phyloP scores from a whole-genome alignment of 306 rosid genomes.

The Glycine tomentella region DNA sequence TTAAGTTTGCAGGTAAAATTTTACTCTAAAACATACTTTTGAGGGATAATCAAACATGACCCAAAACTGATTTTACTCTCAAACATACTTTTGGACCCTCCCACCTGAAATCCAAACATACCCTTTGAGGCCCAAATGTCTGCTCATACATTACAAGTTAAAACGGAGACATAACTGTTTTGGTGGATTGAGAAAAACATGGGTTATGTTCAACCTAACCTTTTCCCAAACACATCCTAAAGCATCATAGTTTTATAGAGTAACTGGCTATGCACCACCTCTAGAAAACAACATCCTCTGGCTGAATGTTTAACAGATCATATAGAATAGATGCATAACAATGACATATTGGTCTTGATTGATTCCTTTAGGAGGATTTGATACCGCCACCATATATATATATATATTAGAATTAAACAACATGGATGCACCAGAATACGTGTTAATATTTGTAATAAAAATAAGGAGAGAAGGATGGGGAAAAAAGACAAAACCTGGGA shows the following conservation, averaged over 20 bases:
- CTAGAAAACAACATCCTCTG: constrained; percentile 8
- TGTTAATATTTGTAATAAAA: constrained; percentile 2
- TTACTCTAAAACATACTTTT: no score
- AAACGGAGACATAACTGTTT: not conserved
- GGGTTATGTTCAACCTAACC: not conserved
- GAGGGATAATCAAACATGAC: no score
- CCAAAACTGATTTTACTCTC: no score
- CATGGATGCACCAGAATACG: constrained; percentile 7
- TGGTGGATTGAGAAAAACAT: not conserved
- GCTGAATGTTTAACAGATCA: constrained; percentile 20
- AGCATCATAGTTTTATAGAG: not conserved
- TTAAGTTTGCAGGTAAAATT: no score
- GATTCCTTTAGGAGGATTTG: not conserved
- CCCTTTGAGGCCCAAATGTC: not conserved
- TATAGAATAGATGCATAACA: constrained; percentile 19
- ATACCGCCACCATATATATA: not conserved
- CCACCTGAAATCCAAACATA: no score
- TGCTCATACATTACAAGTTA: not conserved
- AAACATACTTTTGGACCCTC: no score
- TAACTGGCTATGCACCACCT: not conserved
- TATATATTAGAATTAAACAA: not conserved
- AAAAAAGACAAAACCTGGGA: not conserved
- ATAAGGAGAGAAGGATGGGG: not conserved
- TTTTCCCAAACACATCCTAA: not conserved
- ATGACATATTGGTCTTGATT: not conserved